Evolutionary conservation across 495 filamentous ascomycete genomes (phyloP), one percentile per base, ranked within the genome.

Genomic region (Aspergillus kassunensis): DNA sequence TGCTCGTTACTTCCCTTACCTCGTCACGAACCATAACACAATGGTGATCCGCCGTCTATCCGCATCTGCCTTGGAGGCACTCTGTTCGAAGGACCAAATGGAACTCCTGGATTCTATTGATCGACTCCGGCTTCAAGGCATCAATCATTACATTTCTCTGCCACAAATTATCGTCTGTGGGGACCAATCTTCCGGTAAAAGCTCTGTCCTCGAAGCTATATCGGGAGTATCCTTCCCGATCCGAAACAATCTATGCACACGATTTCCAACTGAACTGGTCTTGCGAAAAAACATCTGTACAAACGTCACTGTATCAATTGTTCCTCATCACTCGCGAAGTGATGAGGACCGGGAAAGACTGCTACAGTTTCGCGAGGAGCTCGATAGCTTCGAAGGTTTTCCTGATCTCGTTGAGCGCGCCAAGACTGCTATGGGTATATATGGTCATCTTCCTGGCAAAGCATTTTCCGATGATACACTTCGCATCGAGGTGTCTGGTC

Each of bases 91-190:
- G 31, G 31, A 34, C 11, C 31, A 34, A 12, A 12, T 72, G 19
- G 68, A 72, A 13, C 70, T 85, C 5, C 65, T 86, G 15, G 71
- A 86, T 55, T 66, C 74, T 9, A 78, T 88, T 25, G 80, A 84
- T 51, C 69, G 65, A 1, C 75, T 86, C 5, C 74, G 83, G 27
- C 69, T 65, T 4, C 57, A 71, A 47, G 82, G 84, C 19, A 73
- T 86, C 50, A 79, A 73, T 53, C 69, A 76, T 37, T 77, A 80
- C 56, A 62, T 85, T 12, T 69, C 71, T 18, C 21, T 64, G 19
- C 83, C 84, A 9, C 80, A 88, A 59, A 65, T 87, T 15, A 76
- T 86, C 19, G 83, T 88, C 1, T 84, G 77, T 54, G 82, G 84
- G 6, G 77, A 84, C 16, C 55, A 58, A 24, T 58, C 55, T 2